Conservation (phyloP, 768 basidiomycete genomes). For the Kwoniella pini region DNA sequence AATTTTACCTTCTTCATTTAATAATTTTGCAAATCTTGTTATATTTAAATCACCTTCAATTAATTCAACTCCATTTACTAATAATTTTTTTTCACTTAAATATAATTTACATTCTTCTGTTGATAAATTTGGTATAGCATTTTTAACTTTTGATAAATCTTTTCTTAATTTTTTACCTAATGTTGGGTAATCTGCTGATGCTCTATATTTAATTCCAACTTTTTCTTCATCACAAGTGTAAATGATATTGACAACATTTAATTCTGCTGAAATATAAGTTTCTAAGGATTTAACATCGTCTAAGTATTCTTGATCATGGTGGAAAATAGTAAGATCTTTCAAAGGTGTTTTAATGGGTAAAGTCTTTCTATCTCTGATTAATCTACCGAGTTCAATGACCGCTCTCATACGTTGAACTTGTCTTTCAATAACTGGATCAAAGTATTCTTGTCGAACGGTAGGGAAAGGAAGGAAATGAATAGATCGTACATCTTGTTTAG, state of each 20-base stretch:
- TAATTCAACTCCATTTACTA: conserved; percentile 85
- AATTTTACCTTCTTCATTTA: conserved; percentile 61
- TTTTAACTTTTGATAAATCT: conserved; percentile 84
- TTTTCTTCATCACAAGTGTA: conserved; percentile 84
- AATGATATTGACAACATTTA: conserved; percentile 86
- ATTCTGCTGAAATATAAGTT: conserved; percentile 86
- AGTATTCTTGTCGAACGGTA: conserved; percentile 88
- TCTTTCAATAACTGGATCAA: conserved; percentile 87
- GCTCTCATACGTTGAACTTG: conserved; percentile 93
- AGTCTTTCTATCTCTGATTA: conserved; percentile 81
- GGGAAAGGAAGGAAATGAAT: conserved; percentile 96
- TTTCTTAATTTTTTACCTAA: conserved; percentile 91
- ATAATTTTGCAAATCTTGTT: conserved; percentile 82
- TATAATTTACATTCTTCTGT: conserved; percentile 82
- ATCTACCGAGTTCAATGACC: conserved; percentile 87
- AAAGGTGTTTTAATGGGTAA: conserved; percentile 84
- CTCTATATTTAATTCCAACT: conserved; percentile 87
- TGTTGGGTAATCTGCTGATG: conserved; percentile 90
- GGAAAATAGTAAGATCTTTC: conserved; percentile 90
- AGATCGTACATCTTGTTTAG: conserved; percentile 76
- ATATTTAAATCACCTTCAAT: conserved; percentile 87
- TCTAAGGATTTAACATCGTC: conserved; percentile 80
- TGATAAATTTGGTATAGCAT: conserved; percentile 73
- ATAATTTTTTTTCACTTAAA: conserved; percentile 70
- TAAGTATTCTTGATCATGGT: conserved; percentile 77